Conservation (phyloP, 2,329 filamentous ascomycete species). For the Nectriaceae sp. region DNA sequence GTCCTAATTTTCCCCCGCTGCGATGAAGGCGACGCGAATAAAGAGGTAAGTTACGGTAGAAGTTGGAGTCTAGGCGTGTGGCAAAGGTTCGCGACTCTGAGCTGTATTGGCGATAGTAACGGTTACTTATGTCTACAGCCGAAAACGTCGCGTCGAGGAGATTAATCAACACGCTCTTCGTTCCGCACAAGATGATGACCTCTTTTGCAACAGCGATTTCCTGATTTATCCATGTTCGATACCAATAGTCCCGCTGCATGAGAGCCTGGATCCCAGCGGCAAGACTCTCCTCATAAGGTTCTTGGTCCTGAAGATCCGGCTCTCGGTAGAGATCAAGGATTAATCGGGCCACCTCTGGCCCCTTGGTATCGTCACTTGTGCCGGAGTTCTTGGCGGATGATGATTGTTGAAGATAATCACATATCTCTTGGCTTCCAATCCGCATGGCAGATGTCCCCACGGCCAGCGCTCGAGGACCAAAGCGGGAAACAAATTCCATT, state of each 20-base stretch:
- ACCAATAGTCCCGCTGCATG: conserved; percentile 9
- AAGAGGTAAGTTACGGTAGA: conserved; percentile 1
- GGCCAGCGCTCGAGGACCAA: conserved; percentile 3
- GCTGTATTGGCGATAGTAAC: too few relatives aligned
- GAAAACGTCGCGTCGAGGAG: conserved; percentile 13
- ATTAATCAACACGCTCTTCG: conserved; percentile 5
- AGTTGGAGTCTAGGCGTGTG: too few relatives aligned
- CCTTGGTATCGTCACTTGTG: neutral
- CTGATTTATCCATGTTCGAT: conserved; percentile 10
- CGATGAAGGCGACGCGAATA: conserved; percentile 4
- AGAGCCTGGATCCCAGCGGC: conserved; percentile 3
- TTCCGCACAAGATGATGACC: conserved; percentile 5
- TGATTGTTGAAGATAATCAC: neutral
- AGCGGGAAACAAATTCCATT: conserved; percentile 9
- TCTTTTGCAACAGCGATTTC: conserved; percentile 5
- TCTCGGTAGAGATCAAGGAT: neutral
- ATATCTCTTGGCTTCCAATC: neutral
- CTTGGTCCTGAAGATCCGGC: neutral
- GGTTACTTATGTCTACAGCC: neutral
- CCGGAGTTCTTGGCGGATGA: neutral
- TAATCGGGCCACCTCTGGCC: neutral
- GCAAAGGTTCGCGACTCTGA: too few relatives aligned
- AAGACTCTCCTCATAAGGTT: neutral
- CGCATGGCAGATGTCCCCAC: neutral
- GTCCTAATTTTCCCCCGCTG: neutral